These are phyloP conservation scores for Lobosporangium transversale DNA, from an alignment of 192 early-diverging fungal species.

Conservation along the genomic window DNA sequence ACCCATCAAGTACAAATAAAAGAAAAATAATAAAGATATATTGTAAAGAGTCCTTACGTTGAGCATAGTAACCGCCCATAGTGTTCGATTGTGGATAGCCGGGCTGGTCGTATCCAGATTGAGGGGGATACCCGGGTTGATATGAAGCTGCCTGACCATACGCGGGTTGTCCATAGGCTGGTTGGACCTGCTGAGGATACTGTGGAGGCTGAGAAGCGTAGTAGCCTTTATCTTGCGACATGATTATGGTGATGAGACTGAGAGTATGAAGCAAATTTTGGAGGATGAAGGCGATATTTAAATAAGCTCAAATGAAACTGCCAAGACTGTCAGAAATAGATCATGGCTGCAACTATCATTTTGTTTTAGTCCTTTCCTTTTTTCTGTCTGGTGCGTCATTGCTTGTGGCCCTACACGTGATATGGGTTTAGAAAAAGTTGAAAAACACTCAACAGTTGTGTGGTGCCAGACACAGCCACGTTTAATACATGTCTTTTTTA, in stretches of 20 bases:
- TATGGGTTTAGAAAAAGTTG: too few relatives aligned
- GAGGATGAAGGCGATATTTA: constrained; percentile 1
- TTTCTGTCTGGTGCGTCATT: too few relatives aligned
- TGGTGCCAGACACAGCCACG: too few relatives aligned
- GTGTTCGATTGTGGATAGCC: constrained; percentile 21
- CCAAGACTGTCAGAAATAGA: too few relatives aligned
- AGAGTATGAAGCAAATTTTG: not conserved
- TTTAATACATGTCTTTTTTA: too few relatives aligned
- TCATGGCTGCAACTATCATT: too few relatives aligned
- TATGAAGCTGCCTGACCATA: constrained; percentile 43
- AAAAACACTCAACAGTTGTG: too few relatives aligned
- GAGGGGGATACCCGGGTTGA: constrained; percentile 31
- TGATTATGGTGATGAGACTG: not conserved
- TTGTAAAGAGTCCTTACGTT: constrained; percentile 21
- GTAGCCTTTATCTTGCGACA: constrained; percentile 44
- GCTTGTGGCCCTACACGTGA: too few relatives aligned
- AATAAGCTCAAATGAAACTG: too few relatives aligned
- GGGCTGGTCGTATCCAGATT: constrained; percentile 21
- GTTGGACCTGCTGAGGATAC: constrained; percentile 43
- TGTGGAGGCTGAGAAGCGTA: constrained; percentile 51
- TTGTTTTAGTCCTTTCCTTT: too few relatives aligned
- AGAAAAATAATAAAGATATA: too few relatives aligned
- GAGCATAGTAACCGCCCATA: constrained; percentile 35
- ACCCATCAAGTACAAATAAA: too few relatives aligned
- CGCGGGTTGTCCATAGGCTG: constrained; percentile 43